Evolutionary conservation across 768 basidiomycete species (phyloP), one percentile per base, ranked within the genome.

Genomic region (Pisolithus sp.): DNA sequence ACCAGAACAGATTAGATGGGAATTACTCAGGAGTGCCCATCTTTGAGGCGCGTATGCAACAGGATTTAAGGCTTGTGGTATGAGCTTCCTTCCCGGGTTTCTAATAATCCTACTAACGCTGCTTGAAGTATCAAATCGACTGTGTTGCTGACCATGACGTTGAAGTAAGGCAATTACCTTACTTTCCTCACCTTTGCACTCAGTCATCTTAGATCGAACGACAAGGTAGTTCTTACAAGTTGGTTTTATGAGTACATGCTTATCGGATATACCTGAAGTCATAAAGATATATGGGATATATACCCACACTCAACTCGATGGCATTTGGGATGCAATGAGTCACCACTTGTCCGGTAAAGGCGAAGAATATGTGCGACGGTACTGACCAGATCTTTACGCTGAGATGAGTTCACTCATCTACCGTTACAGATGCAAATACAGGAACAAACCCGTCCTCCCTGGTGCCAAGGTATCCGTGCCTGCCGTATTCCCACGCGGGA

Each of bases 21-120:
- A 47, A 62, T 0, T 65, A 69, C 15, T 62, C 64, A 13, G 75
- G 76, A 0, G 64, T 86, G 2, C 82, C 85, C 0, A 75, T 87
- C 9, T 86, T 75, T 48, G 83, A 86, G 59, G 86, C 86, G 0
- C 85, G 83, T 61, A 80, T 86, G 74, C 78, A 77, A 9, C 58
- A 69, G 0, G 78, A 83, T n/a, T n/a, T n/a, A n/a, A n/a, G n/a
- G n/a, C n/a, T n/a, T n/a, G n/a, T n/a, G 2, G 80, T 81, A 58
- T 4, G 76, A 64, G 26, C 36, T 34, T 13, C 31, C 24, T 36
- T 38, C 36, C 21, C 8, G 41, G 46, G 12, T 7, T 2, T 7
- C 38, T 18, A 15, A 26, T 39, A 8, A 1, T 1, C 15, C 15
- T n/a, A 28, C 38, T 57, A 10, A 62, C n/a, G 24, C 21, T 2